Conservation (phyloP, 495 filamentous ascomycete genomes). For the Aspergillus bertholletiae region DNA sequence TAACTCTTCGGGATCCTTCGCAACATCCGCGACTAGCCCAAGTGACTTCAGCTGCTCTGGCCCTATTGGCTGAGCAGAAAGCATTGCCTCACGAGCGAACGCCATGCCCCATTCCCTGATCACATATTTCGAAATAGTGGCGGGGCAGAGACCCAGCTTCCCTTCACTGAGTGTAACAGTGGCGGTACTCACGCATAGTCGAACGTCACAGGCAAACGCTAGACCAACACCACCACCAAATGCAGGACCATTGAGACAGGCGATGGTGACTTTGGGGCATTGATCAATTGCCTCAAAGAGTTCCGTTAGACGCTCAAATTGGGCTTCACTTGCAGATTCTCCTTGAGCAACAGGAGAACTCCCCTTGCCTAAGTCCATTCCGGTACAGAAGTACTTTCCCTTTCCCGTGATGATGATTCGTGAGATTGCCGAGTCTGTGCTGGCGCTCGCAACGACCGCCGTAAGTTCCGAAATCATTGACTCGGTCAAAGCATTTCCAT, state of each 20-base stretch:
- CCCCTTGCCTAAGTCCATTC: slow-evolving; percentile 31
- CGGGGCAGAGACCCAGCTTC: too few relatives aligned
- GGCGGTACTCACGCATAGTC: slow-evolving; percentile 16
- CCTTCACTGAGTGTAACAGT: slow-evolving; percentile 31
- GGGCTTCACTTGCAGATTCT: slow-evolving; percentile 10
- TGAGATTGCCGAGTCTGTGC: slow-evolving; percentile 18
- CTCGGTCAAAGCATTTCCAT: slow-evolving; percentile 32
- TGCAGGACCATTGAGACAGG: slow-evolving; percentile 32
- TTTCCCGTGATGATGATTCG: slow-evolving; percentile 29
- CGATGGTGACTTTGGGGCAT: slow-evolving; percentile 39
- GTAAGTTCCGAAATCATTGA: slow-evolving; percentile 27
- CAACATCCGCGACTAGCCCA: too few relatives aligned
- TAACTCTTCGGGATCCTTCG: too few relatives aligned
- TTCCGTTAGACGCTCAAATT: slow-evolving; percentile 19
- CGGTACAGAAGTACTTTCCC: slow-evolving; percentile 40
- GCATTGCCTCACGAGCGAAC: too few relatives aligned
- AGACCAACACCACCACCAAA: slow-evolving; percentile 39
- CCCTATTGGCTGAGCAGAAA: too few relatives aligned
- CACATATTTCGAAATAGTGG: too few relatives aligned
- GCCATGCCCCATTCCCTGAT: too few relatives aligned
- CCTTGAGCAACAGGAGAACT: slow-evolving; percentile 18
- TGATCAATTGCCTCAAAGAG: slow-evolving; percentile 27
- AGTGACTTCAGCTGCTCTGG: too few relatives aligned
- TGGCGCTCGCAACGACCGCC: slow-evolving; percentile 13
- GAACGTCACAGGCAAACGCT: slow-evolving; percentile 35